Evolutionary conservation across 352 stramenopile species (phyloP).

Genomic region (Globisporangium megalacanthum): DNA sequence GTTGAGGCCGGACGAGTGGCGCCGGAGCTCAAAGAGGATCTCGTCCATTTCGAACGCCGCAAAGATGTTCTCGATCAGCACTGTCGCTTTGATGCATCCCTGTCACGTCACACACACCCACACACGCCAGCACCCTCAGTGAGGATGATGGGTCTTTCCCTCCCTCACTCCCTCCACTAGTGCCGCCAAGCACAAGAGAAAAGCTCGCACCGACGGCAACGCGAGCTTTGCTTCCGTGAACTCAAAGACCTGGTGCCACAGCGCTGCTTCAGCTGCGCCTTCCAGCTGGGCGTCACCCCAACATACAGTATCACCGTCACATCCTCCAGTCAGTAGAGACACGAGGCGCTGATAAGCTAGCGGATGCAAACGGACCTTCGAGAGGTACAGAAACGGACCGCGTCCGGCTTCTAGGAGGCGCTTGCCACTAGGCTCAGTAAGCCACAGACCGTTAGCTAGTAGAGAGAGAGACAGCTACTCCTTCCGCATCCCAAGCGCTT

Average conservation of each 20-base stretch:
- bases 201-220: constrained; percentile 56
- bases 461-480: neutral
- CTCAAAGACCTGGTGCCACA: constrained; percentile 95
- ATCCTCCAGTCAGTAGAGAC: neutral
- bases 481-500: neutral
- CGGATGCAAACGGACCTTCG: constrained; percentile 51
- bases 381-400: constrained; percentile 93
- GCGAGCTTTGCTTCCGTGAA: constrained; percentile 85
- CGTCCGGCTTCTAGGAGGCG: constrained; percentile 63
- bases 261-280: constrained; percentile 88
- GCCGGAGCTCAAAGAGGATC: constrained; percentile 91
- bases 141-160: neutral
- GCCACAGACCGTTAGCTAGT: neutral
- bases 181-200: too few relatives aligned
- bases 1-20: constrained; percentile 95
- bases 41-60: constrained; percentile 97
- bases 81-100: constrained; percentile 85
- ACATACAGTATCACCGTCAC: neutral
- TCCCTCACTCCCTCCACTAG: neutral
- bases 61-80: constrained; percentile 96
- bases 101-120: constrained; percentile 1
- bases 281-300: constrained; percentile 57
- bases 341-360: too few relatives aligned
- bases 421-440: constrained; percentile 38
- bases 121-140: neutral